phyloP scores from a whole-genome alignment of 2,329 filamentous ascomycete species.

The Periglandula ipomoeae region DNA sequence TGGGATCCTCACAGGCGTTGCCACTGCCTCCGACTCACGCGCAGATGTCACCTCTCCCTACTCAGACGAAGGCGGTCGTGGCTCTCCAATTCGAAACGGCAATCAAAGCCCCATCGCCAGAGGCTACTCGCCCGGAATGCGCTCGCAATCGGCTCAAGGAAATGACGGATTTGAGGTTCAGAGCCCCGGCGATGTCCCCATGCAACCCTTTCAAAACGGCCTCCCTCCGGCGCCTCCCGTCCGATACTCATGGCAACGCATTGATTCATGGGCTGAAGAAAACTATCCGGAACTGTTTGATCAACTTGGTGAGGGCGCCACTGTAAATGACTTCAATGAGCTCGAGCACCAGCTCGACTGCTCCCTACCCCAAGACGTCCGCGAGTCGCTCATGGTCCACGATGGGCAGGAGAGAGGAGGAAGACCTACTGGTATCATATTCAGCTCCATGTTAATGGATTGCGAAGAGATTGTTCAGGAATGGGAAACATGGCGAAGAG shows the following conservation, averaged over 20 bases:
- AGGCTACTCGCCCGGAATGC: conserved; percentile 84
- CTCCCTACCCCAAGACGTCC: conserved; percentile 84
- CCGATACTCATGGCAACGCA: conserved; percentile 83
- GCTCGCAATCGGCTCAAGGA: conserved; percentile 64
- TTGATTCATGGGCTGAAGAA: conserved; percentile 88
- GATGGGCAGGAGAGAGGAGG: conserved; percentile 97
- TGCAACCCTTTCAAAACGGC: conserved; percentile 93
- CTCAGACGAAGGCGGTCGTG: conserved; percentile 57
- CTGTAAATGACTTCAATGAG: conserved; percentile 91
- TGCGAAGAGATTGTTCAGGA: conserved; percentile 98
- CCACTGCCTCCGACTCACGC: conserved; percentile 82
- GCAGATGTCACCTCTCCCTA: conserved; percentile 74
- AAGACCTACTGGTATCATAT: conserved; percentile 82
- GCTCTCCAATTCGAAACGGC: conserved; percentile 43
- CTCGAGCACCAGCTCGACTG: conserved; percentile 93
- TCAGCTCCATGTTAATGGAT: conserved; percentile 89
- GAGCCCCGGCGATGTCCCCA: conserved; percentile 76
- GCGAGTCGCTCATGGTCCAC: conserved; percentile 82
- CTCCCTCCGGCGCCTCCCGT: conserved; percentile 83
- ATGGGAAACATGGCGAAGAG: conserved; percentile 91
- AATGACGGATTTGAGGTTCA: conserved; percentile 61
- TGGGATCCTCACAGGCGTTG: conserved; percentile 75
- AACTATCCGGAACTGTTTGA: conserved; percentile 93
- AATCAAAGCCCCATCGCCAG: conserved; percentile 41
- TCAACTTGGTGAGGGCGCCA: conserved; percentile 86